These are phyloP conservation scores for Epichloe coenophiala DNA, from an alignment of 2,329 filamentous ascomycete species.

Conservation along the genomic window DNA sequence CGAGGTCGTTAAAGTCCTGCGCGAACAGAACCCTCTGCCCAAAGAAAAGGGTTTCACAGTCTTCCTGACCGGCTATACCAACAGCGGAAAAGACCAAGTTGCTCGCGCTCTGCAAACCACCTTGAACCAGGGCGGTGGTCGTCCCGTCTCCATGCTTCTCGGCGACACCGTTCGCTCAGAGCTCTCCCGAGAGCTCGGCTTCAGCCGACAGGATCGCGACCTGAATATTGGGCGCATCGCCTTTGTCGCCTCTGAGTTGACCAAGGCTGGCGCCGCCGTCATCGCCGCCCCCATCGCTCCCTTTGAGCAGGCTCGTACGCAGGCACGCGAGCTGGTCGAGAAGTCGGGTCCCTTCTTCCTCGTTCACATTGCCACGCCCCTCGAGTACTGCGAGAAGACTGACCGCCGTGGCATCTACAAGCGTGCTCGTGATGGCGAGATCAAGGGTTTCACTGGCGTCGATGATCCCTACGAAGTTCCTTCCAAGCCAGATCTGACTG, in stretches of 20 bases:
- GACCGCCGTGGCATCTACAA: slow-evolving; percentile 86
- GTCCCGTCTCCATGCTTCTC: slow-evolving; percentile 84
- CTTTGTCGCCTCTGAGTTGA: slow-evolving; percentile 91
- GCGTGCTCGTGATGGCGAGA: slow-evolving; percentile 72
- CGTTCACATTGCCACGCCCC: slow-evolving; percentile 82
- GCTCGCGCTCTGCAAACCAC: slow-evolving; percentile 92
- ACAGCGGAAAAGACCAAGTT: slow-evolving; percentile 94
- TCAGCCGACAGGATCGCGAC: slow-evolving; percentile 83
- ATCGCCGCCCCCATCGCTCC: slow-evolving; percentile 95
- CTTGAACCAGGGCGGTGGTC: slow-evolving; percentile 93
- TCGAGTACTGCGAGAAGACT: slow-evolving; percentile 89
- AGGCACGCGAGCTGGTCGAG: slow-evolving; percentile 74
- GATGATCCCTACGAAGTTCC: slow-evolving; percentile 93
- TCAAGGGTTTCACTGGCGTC: slow-evolving; percentile 96
- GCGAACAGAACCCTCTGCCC: slow-evolving; percentile 89
- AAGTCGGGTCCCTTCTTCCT: slow-evolving; percentile 89
- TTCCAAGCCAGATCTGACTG: slow-evolving; percentile 65
- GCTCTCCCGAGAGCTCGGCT: slow-evolving; percentile 88
- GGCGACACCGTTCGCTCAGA: slow-evolving; percentile 92
- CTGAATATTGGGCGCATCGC: slow-evolving; percentile 93
- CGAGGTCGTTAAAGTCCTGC: slow-evolving; percentile 90
- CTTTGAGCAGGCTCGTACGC: slow-evolving; percentile 63
- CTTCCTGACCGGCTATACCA: slow-evolving; percentile 94
- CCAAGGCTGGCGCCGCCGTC: slow-evolving; percentile 81
- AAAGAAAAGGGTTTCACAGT: slow-evolving; percentile 92